These are phyloP conservation scores for Sungouiella thailandica DNA, from an alignment of 805 yeast genomes.

Conservation along the genomic window DNA sequence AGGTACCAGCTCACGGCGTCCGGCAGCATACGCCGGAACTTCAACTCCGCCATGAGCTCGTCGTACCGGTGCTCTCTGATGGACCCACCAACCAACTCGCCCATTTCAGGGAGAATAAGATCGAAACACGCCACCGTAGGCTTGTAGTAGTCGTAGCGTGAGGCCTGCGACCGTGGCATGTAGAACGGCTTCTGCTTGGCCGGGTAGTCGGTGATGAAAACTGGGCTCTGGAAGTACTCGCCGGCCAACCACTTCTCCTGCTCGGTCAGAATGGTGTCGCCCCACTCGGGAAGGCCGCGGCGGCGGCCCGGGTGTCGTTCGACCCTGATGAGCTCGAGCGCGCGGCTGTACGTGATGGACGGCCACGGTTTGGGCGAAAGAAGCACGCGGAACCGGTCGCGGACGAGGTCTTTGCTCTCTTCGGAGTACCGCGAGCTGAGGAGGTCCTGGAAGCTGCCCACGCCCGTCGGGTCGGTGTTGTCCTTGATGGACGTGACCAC, in stretches of 20 bases:
- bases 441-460: slow-evolving; percentile 24
- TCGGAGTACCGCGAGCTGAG: slow-evolving; percentile 33
- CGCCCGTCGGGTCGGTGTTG: slow-evolving; percentile 5
- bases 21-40: slow-evolving; percentile 49
- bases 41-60: slow-evolving; percentile 45
- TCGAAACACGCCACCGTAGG: slow-evolving; percentile 88
- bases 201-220: slow-evolving; percentile 90
- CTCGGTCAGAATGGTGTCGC: slow-evolving; percentile 70
- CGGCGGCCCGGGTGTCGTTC: slow-evolving; percentile 40
- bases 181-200: slow-evolving; percentile 77
- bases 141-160: slow-evolving; percentile 19
- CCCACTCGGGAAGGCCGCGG: slow-evolving; percentile 45
- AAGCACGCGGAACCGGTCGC: slow-evolving; percentile 58
- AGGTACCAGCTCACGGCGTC: slow-evolving; percentile 76
- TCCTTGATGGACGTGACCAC: slow-evolving; percentile 23
- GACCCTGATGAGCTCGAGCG: slow-evolving; percentile 46
- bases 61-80: slow-evolving; percentile 70
- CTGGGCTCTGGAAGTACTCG: slow-evolving; percentile 60
- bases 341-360: slow-evolving; percentile 69
- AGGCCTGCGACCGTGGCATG: slow-evolving; percentile 57
- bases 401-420: slow-evolving; percentile 32
- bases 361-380: slow-evolving; percentile 50
- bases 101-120: slow-evolving; percentile 82
- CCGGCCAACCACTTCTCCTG: slow-evolving; percentile 92
- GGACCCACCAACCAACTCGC: slow-evolving; percentile 94